Evolutionary conservation across 805 yeast species (phyloP).

Genomic region (Candida krabiensis): DNA sequence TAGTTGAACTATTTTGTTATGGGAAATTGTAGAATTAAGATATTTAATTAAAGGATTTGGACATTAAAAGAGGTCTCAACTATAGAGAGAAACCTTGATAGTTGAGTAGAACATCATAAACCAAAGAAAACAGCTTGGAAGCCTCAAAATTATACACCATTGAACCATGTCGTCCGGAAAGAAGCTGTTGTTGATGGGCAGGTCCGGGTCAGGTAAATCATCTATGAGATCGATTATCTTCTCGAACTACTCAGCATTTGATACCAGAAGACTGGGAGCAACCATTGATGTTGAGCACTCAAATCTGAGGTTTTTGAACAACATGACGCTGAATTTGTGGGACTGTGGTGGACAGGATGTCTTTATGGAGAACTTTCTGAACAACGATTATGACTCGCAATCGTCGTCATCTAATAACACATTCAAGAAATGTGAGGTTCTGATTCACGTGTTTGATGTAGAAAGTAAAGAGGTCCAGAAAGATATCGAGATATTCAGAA

Average conservation of each 20-base stretch:
- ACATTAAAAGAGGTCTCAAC: too few species aligned
- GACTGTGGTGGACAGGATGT: slow-evolving; percentile 99
- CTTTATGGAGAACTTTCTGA: slow-evolving; percentile 85
- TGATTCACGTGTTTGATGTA: slow-evolving; percentile 95
- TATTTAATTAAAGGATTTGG: too few species aligned
- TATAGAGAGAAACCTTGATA: too few species aligned
- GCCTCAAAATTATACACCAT: too few species aligned
- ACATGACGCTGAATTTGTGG: slow-evolving; percentile 94
- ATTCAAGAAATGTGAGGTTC: slow-evolving; percentile 91
- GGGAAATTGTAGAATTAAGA: too few species aligned
- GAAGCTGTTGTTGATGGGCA: slow-evolving; percentile 75
- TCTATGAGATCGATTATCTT: slow-evolving; percentile 97
- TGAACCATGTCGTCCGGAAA: slow-evolving; percentile 44
- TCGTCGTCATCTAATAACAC: slow-evolving; percentile 66
- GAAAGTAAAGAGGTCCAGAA: slow-evolving; percentile 88
- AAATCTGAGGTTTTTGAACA: slow-evolving; percentile 86
- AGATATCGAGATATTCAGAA: slow-evolving; percentile 88
- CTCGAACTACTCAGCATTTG: slow-evolving; percentile 94
- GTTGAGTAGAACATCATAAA: too few species aligned
- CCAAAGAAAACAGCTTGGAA: too few species aligned
- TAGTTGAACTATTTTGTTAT: too few species aligned
- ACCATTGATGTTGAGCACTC: slow-evolving; percentile 99
- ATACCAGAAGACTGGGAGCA: slow-evolving; percentile 92
- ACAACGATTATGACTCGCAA: slow-evolving; percentile 43
- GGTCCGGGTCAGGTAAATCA: slow-evolving; percentile 96